These are phyloP conservation scores for Saprolegnia diclina DNA, from an alignment of 352 stramenopile species.

Conservation along the genomic window DNA sequence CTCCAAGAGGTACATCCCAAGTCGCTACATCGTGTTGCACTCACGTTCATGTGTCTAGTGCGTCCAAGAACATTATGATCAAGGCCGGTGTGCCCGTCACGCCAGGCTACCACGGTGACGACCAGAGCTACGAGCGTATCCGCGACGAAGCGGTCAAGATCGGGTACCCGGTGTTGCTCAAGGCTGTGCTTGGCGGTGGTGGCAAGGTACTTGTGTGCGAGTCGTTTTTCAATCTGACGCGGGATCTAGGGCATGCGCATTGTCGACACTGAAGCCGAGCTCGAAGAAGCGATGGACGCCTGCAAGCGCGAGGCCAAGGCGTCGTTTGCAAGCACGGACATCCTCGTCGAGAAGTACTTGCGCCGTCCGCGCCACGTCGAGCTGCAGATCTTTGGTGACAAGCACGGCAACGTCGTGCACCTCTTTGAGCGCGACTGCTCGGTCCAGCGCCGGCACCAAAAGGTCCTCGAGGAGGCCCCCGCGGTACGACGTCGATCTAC, in stretches of 20 bases:
- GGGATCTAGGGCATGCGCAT: conserved; percentile 87
- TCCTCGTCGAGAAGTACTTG: conserved; percentile 91
- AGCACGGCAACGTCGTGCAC: conserved; percentile 83
- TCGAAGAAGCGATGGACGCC: conserved; percentile 74
- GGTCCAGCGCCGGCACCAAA: conserved; percentile 90
- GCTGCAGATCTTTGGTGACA: conserved; percentile 91
- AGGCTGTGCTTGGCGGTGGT: conserved; percentile 86
- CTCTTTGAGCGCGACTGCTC: conserved; percentile 90
- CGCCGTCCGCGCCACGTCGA: conserved; percentile 88
- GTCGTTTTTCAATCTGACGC: conserved; percentile 5
- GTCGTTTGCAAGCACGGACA: conserved; percentile 85
- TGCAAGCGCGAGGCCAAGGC: conserved; percentile 80
- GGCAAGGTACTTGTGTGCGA: conserved; percentile 43
- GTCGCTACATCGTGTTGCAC: background rate
- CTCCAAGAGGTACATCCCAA: conserved; percentile 54
- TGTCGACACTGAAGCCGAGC: conserved; percentile 73
- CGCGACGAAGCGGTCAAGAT: conserved; percentile 76
- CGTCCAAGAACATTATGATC: conserved; percentile 90
- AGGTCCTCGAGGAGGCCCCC: conserved; percentile 92
- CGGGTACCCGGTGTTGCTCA: conserved; percentile 91
- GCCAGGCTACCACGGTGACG: conserved; percentile 87
- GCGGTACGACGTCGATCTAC: conserved; percentile 53
- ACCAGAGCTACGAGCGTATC: conserved; percentile 77
- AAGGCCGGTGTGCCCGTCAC: conserved; percentile 78
- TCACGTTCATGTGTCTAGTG: conserved; percentile 34